A percentile compares a stretch with the other conserved stretches of the same genome.
These are phyloP conservation scores for Kwoniella shandongensis DNA, from an alignment of 768 basidiomycete genomes.

Conservation along the genomic window DNA sequence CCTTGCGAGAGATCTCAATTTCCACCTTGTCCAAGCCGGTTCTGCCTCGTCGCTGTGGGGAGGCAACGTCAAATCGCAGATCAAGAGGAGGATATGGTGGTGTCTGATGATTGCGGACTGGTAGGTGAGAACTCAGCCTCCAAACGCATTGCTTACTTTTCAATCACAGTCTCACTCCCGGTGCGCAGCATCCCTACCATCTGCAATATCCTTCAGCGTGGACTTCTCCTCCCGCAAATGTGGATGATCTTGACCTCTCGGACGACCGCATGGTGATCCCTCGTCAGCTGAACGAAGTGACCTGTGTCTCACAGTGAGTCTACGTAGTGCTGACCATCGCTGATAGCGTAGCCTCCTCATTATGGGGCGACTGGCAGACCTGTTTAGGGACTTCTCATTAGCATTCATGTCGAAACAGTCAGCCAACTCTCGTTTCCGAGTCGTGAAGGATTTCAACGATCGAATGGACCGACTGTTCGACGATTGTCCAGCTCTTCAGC, in stretches of 20 bases:
- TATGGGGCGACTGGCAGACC: constrained; percentile 19
- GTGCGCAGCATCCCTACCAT: constrained; percentile 25
- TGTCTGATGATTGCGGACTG: constrained; percentile 25
- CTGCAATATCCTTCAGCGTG: constrained; percentile 14
- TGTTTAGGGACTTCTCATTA: constrained; percentile 22
- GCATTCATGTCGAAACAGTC: constrained; percentile 16
- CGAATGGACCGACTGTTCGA: constrained; percentile 11
- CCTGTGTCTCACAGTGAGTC: constrained; percentile 24
- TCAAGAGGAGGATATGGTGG: constrained; percentile 26
- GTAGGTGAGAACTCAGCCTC: constrained; percentile 1
- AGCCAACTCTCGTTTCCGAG: constrained; percentile 15
- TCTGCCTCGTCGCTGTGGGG: constrained; percentile 9
- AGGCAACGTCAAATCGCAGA: constrained; percentile 13
- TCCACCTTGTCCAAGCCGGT: constrained; percentile 13
- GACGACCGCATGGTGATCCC: constrained; percentile 11
- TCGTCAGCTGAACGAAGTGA: constrained; percentile 14
- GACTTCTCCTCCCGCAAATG: constrained; percentile 23
- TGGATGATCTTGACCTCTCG: constrained; percentile 20
- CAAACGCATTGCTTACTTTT: neutral
- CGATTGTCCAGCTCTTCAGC: constrained; percentile 14
- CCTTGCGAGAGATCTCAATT: constrained; percentile 22
- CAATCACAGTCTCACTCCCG: constrained; percentile 11
- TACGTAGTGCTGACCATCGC: neutral
- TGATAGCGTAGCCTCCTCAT: constrained; percentile 13
- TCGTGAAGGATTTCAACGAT: constrained; percentile 12